These are phyloP conservation scores for Solanum clarkiae DNA, from an alignment of 257 asterid species.

Conservation along the genomic window DNA sequence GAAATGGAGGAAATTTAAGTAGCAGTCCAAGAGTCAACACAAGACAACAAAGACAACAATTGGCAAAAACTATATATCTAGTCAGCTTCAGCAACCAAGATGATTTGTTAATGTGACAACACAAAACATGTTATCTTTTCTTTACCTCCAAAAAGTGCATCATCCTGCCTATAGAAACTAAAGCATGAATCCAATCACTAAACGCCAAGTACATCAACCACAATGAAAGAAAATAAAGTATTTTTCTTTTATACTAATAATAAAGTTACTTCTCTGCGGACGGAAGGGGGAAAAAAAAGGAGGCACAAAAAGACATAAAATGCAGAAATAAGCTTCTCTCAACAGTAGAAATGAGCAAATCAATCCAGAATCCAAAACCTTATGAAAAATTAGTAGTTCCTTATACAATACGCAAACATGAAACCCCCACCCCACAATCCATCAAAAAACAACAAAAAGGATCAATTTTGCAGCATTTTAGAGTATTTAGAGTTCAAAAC, in stretches of 20 bases:
- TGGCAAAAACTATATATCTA: not conserved
- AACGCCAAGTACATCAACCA: not conserved
- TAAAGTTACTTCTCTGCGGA: not conserved
- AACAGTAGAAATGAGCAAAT: not conserved
- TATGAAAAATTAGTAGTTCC: not conserved
- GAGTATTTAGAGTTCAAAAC: not conserved
- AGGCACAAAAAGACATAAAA: not conserved
- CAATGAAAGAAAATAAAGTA: not conserved
- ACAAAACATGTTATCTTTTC: not conserved
- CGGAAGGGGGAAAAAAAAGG: not conserved
- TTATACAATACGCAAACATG: not conserved
- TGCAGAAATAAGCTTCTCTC: not conserved
- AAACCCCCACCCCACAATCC: not conserved
- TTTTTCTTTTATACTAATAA: not conserved
- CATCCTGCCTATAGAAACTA: not conserved
- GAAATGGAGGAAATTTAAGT: not conserved
- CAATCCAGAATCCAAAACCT: not conserved
- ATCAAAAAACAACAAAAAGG: not conserved
- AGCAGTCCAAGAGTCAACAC: not conserved
- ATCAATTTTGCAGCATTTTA: not conserved
- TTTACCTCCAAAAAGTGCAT: not conserved
- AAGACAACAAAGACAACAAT: not conserved
- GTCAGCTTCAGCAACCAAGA: not conserved
- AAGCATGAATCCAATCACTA: not conserved
- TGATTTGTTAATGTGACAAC: not conserved